A percentile compares a stretch with the other conserved stretches of the same genome.
phyloP scores from a whole-genome alignment of 2,329 filamentous ascomycete genomes.

The Exophiala sp. region DNA sequence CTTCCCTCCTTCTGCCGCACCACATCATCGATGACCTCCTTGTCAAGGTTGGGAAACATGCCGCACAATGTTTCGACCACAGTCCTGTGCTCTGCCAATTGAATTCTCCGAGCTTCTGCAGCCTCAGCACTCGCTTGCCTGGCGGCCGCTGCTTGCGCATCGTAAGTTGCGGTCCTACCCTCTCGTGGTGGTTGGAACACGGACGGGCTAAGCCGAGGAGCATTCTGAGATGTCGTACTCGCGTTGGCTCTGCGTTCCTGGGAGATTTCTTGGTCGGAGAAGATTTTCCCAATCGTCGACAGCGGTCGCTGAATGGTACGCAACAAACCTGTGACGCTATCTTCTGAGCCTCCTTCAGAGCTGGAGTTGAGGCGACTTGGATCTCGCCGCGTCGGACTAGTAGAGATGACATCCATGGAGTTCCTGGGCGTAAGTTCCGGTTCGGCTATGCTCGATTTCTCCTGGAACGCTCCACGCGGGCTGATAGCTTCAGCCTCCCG shows the following conservation, averaged over 20 bases:
- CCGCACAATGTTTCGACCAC: constrained; percentile 89
- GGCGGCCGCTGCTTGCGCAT: constrained; percentile 80
- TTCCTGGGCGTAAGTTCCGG: constrained; percentile 56
- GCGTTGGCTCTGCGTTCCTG: constrained; percentile 31
- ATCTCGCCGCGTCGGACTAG: constrained; percentile 41
- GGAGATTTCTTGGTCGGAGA: constrained; percentile 61
- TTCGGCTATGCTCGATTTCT: constrained; percentile 47
- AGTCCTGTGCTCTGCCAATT: constrained; percentile 77
- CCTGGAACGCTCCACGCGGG: constrained; percentile 34
- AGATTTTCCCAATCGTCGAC: constrained; percentile 88
- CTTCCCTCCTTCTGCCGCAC: constrained; percentile 93
- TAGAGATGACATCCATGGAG: constrained; percentile 50
- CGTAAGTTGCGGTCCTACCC: constrained; percentile 36
- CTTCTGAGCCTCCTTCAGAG: constrained; percentile 58
- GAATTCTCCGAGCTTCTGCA: constrained; percentile 77
- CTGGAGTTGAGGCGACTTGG: constrained; percentile 37
- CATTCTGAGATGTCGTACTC: constrained; percentile 26
- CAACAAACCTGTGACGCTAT: constrained; percentile 75
- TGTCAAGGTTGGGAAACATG: constrained; percentile 95
- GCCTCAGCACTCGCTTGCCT: constrained; percentile 84
- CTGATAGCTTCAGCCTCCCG: constrained; percentile 48
- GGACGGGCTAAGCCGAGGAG: constrained; percentile 47
- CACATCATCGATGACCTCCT: constrained; percentile 92
- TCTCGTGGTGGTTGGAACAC: constrained; percentile 41
- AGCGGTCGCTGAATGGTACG: constrained; percentile 87